Evolutionary conservation across 805 yeast genomes (phyloP).

Genomic region (Saccharomycopsis synnaedendra): DNA sequence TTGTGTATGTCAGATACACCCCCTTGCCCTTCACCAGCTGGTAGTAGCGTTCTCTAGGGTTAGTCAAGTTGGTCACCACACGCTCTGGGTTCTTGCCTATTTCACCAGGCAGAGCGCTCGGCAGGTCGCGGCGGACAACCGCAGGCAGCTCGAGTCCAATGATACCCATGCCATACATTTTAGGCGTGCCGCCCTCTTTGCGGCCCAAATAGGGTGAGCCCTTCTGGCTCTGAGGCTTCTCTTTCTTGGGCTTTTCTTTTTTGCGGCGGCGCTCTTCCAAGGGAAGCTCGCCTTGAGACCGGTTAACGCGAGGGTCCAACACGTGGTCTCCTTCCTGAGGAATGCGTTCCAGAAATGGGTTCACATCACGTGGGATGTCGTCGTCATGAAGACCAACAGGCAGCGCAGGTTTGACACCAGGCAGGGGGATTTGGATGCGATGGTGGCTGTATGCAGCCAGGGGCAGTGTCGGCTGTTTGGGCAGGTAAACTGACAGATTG

Average conservation of each 20-base stretch:
- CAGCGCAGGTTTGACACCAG: conserved; percentile 3
- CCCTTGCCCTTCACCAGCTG: conserved; percentile 3
- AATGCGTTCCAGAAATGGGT: conserved; percentile 9
- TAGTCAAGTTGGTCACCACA: not conserved
- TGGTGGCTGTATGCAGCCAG: conserved; percentile 13
- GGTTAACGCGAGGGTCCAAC: not conserved
- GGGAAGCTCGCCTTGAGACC: conserved; percentile 3
- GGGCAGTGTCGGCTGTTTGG: conserved; percentile 13
- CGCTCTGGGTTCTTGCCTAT: not conserved
- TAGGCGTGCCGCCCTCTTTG: conserved; percentile 7
- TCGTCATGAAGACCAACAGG: conserved; percentile 10
- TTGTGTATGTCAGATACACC: conserved; percentile 5
- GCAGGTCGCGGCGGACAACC: conserved; percentile 11
- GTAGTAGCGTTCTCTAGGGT: conserved; percentile 9
- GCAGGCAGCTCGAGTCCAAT: conserved; percentile 14
- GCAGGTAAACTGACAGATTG: conserved; percentile 13
- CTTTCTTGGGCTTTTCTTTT: not conserved
- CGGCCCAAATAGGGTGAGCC: not conserved
- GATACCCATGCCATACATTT: conserved; percentile 14
- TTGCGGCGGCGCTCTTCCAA: not conserved
- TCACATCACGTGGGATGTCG: not conserved
- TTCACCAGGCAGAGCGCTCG: not conserved
- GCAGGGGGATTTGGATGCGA: conserved; percentile 15
- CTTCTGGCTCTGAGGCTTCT: not conserved
- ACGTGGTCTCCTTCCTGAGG: not conserved